Conservation (phyloP, 192 early-diverging fungal species). For the Coemansia sp. region DNA sequence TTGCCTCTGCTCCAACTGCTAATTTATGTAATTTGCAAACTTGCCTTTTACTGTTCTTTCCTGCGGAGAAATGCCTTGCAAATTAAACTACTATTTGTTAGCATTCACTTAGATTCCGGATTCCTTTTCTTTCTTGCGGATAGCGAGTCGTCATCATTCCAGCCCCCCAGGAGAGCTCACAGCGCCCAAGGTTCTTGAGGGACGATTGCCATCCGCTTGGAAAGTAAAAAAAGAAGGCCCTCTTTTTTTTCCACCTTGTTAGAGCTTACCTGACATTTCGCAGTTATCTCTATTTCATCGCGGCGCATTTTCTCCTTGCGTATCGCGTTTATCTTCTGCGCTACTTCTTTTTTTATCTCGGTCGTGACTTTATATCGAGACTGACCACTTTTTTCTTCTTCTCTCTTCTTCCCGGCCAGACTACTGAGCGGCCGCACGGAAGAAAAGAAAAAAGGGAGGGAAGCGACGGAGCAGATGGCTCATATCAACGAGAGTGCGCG, state of each 20-base stretch:
- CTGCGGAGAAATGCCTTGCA: background rate
- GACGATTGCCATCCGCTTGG: no score
- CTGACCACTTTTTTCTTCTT: no score
- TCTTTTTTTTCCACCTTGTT: background rate
- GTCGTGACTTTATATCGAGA: no score
- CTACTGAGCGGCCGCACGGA: no score
- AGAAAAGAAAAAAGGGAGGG: no score
- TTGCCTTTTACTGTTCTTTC: background rate
- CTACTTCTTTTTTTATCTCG: background rate
- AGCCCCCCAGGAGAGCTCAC: no score
- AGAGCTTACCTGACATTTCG: no score
- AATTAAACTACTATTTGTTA: background rate
- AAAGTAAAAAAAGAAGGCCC: no score
- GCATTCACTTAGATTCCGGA: background rate
- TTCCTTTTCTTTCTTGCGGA: background rate
- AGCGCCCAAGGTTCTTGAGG: no score
- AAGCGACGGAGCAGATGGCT: constrained; percentile 33
- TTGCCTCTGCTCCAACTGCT: background rate
- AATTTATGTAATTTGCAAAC: constrained; percentile 1
- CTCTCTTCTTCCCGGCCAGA: no score
- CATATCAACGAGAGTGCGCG: constrained; percentile 26
- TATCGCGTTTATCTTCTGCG: constrained; percentile 4
- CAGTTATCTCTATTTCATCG: background rate
- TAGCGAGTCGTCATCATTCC: no score
- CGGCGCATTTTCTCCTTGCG: no score